A percentile compares a stretch with the other conserved stretches of the same genome.
Conservation (phyloP, 169 alveolate species). For the Cryptosporidium sp. region DNA sequence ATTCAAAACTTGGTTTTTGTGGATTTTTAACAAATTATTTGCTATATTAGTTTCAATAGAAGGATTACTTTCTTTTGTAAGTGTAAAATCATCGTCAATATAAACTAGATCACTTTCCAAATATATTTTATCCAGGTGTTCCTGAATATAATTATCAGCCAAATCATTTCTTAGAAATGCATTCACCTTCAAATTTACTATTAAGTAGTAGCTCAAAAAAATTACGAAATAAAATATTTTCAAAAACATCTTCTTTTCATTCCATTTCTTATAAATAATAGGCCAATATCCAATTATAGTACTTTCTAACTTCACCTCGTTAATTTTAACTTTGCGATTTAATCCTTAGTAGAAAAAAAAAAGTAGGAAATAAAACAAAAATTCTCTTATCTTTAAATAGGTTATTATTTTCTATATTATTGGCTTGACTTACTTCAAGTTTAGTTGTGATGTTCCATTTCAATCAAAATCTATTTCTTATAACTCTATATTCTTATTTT, state of each 20-base stretch:
- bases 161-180: conserved; percentile 11
- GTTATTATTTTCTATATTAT: neutral
- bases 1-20: neutral
- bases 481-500: neutral
- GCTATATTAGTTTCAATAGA: neutral
- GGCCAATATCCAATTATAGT: neutral
- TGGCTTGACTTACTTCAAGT: neutral
- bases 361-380: no score
- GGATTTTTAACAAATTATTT: neutral
- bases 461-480: neutral
- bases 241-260: neutral
- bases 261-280: neutral
- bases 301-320: neutral
- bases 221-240: neutral
- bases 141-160: conserved; percentile 27
- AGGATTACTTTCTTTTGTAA: neutral
- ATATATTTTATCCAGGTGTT: conserved; percentile 12
- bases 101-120: conserved; percentile 21
- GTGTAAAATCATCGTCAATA: neutral
- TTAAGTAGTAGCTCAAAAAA: neutral
- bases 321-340: conserved; percentile 1
- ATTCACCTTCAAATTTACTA: neutral
- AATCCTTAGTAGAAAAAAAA: neutral
- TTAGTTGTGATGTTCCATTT: neutral
- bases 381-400: no score